A percentile compares a stretch with the other conserved stretches of the same genome.
Evolutionary conservation across 2,329 filamentous ascomycete genomes (phyloP).

Genomic region (Colletotrichum sp.): DNA sequence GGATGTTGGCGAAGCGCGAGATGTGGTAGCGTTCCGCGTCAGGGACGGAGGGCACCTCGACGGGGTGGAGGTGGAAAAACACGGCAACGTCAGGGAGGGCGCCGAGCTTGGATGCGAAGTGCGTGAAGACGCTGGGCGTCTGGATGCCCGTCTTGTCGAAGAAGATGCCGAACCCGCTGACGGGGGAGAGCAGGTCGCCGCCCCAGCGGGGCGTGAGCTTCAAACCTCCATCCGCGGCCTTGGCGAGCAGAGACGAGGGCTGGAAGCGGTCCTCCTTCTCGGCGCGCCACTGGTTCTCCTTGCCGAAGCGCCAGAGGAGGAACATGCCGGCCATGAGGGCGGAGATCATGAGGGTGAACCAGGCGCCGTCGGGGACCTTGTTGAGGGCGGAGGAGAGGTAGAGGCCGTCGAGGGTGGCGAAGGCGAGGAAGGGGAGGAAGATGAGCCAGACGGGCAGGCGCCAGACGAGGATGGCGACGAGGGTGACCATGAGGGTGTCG

Average conservation of each 20-base stretch:
- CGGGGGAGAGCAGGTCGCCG: constrained; percentile 47
- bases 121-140: constrained; percentile 71
- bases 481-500: constrained; percentile 74
- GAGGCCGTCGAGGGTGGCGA: constrained; percentile 71
- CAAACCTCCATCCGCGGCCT: constrained; percentile 28
- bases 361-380: constrained; percentile 78
- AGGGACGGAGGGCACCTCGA: constrained; percentile 62
- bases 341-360: constrained; percentile 76
- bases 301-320: constrained; percentile 79
- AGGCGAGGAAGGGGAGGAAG: constrained; percentile 64
- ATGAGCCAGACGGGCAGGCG: constrained; percentile 65
- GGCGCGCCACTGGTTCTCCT: constrained; percentile 77
- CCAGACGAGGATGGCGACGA: constrained; percentile 78
- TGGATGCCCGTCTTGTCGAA: constrained; percentile 77
- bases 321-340: constrained; percentile 68
- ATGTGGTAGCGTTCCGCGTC: constrained; percentile 53
- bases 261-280: constrained; percentile 67
- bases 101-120: constrained; percentile 75
- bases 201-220: constrained; percentile 44
- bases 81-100: constrained; percentile 71
- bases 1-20: constrained; percentile 49
- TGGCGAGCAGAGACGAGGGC: constrained; percentile 43
- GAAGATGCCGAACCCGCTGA: constrained; percentile 71
- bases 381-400: constrained; percentile 73
- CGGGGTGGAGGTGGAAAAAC: constrained; percentile 75